Evolutionary conservation across 2,329 filamentous ascomycete genomes (phyloP).

Genomic region (Pestalotiopsis sp.): DNA sequence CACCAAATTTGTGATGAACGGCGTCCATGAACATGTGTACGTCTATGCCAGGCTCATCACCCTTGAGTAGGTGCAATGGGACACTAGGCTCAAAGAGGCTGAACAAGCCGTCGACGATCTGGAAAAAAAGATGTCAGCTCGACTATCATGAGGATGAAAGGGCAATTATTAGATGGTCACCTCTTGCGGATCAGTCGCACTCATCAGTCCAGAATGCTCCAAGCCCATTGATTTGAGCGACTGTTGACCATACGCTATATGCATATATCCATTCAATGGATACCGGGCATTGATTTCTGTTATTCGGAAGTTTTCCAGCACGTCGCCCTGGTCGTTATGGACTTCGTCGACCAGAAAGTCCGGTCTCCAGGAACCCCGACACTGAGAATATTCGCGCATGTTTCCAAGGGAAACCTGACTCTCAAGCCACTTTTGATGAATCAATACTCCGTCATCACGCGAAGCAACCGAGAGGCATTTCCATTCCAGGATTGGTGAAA

Average conservation of each 20-base stretch:
- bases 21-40: constrained; percentile 41
- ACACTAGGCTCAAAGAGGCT: constrained; percentile 31
- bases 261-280: constrained; percentile 40
- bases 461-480: constrained; percentile 41
- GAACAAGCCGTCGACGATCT: neutral
- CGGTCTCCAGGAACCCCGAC: neutral
- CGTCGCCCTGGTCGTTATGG: constrained; percentile 15
- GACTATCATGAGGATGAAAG: neutral
- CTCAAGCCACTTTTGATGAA: neutral
- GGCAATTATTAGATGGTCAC: constrained; percentile 19
- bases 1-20: constrained; percentile 29
- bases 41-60: constrained; percentile 39
- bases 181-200: constrained; percentile 27
- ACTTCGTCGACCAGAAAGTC: neutral
- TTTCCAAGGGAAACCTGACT: neutral
- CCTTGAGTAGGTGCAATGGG: constrained; percentile 41
- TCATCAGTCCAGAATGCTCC: constrained; percentile 18
- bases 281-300: constrained; percentile 47
- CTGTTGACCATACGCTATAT: constrained; percentile 32
- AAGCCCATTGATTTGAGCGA: constrained; percentile 24
- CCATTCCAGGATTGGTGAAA: neutral
- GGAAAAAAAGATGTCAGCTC: neutral
- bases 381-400: neutral
- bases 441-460: neutral
- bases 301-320: constrained; percentile 32